A percentile compares a stretch with the other conserved stretches of the same genome.
phyloP scores from a whole-genome alignment of 2,329 filamentous ascomycete genomes.

The Hypoxylon sp. region DNA sequence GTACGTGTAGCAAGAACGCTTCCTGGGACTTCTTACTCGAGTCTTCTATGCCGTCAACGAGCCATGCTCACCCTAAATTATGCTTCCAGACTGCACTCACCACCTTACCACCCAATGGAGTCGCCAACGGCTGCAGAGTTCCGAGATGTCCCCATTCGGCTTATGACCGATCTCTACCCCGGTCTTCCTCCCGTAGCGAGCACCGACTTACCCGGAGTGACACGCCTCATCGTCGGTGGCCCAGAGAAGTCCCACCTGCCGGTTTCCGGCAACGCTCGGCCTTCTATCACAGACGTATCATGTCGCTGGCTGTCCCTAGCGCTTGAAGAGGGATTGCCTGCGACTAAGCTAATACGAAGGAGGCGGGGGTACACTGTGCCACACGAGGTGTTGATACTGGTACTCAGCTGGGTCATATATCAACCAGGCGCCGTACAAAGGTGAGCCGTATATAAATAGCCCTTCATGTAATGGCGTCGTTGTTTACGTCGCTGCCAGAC shows the following conservation, averaged over 20 bases:
- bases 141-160: conserved; percentile 5
- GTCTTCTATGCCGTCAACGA: too few relatives aligned
- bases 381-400: not conserved
- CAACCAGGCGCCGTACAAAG: not conserved
- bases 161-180: conserved; percentile 11
- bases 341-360: not conserved
- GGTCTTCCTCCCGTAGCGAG: not conserved
- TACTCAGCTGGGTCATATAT: not conserved
- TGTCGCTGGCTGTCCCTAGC: not conserved
- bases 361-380: not conserved
- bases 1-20: too few relatives aligned
- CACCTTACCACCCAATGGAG: conserved; percentile 13
- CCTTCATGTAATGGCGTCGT: too few relatives aligned
- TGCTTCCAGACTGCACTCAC: conserved; percentile 9
- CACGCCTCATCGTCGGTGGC: conserved; percentile 28
- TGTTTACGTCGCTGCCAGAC: not conserved
- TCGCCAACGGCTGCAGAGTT: conserved; percentile 19
- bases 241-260: conserved; percentile 27
- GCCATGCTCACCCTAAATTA: conserved; percentile 15
- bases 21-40: too few relatives aligned
- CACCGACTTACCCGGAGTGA: conserved; percentile 16
- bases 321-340: not conserved
- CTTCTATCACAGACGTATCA: not conserved
- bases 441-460: too few relatives aligned
- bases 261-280: not conserved